These are phyloP conservation scores for Ailanthus altissimus DNA, from an alignment of 345 rosid species.

Conservation along the genomic window DNA sequence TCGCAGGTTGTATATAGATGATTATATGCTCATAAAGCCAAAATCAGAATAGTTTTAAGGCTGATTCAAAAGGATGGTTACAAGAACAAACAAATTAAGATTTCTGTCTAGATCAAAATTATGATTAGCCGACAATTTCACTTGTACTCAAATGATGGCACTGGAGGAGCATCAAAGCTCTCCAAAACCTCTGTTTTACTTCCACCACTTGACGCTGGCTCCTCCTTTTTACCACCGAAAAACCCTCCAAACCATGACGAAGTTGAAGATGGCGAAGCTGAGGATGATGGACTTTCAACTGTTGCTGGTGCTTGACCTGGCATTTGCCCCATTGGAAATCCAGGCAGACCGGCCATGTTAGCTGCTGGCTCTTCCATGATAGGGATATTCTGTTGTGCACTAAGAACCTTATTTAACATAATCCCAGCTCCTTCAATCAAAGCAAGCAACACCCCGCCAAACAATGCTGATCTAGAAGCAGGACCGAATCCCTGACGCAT, in stretches of 20 bases:
- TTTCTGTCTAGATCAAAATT: not conserved
- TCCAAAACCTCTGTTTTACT: slow-evolving; percentile 66
- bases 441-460: slow-evolving; percentile 62
- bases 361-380: slow-evolving; percentile 50
- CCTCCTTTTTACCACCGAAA: slow-evolving; percentile 51
- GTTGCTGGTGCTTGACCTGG: slow-evolving; percentile 36
- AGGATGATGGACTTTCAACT: slow-evolving; percentile 22
- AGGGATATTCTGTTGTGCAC: slow-evolving; percentile 47
- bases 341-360: slow-evolving; percentile 38
- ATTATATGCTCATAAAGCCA: not conserved
- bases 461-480: slow-evolving; percentile 51
- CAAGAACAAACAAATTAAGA: not conserved
- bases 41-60: not conserved
- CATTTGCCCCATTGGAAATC: slow-evolving; percentile 39
- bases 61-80: too few relatives aligned
- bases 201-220: slow-evolving; percentile 29
- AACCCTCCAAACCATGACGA: slow-evolving; percentile 67
- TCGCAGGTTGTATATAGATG: too few relatives aligned
- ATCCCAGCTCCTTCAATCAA: slow-evolving; percentile 86
- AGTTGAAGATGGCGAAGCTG: slow-evolving; percentile 19
- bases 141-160: slow-evolving; percentile 72
- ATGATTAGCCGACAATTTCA: slow-evolving; percentile 24
- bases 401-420: slow-evolving; percentile 61
- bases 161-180: slow-evolving; percentile 87
- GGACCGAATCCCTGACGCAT: slow-evolving; percentile 59